Evolutionary conservation across 2,329 filamentous ascomycete genomes (phyloP).

Genomic region (Colletotrichum melonis): DNA sequence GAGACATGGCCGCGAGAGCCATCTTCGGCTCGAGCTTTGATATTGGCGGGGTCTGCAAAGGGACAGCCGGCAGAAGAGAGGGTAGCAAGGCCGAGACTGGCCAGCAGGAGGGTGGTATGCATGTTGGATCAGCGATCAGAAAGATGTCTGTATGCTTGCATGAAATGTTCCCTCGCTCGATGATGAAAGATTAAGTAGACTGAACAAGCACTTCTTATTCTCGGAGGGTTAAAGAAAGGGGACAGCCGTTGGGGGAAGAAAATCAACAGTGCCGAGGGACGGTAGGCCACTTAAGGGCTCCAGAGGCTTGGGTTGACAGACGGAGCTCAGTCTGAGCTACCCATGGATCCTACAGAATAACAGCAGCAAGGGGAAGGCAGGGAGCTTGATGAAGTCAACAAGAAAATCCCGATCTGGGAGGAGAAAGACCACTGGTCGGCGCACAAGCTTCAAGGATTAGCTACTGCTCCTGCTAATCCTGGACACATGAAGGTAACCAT

Average conservation of each 20-base stretch:
- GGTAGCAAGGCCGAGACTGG: constrained; percentile 39
- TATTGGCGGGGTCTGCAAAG: constrained; percentile 42
- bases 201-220: background rate
- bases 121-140: constrained; percentile 4
- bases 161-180: background rate
- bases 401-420: constrained; percentile 9
- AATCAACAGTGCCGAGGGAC: background rate
- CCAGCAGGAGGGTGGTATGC: constrained; percentile 36
- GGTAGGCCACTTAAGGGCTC: constrained; percentile 19
- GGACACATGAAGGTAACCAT: background rate
- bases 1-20: constrained; percentile 46
- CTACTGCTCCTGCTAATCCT: constrained; percentile 5
- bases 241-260: background rate
- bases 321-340: constrained; percentile 5
- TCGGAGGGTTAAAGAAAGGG: background rate
- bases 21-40: constrained; percentile 22
- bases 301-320: constrained; percentile 7
- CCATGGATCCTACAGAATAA: background rate
- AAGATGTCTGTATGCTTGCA: background rate
- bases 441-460: constrained; percentile 14
- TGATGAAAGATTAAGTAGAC: background rate
- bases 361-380: background rate
- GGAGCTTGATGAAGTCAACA: background rate
- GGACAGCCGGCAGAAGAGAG: constrained; percentile 44
- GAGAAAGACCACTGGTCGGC: constrained; percentile 10